A percentile compares a stretch with the other conserved stretches of the same genome.
phyloP scores from a whole-genome alignment of 2,329 filamentous ascomycete species.

The Thielaviopsis cerberus region DNA sequence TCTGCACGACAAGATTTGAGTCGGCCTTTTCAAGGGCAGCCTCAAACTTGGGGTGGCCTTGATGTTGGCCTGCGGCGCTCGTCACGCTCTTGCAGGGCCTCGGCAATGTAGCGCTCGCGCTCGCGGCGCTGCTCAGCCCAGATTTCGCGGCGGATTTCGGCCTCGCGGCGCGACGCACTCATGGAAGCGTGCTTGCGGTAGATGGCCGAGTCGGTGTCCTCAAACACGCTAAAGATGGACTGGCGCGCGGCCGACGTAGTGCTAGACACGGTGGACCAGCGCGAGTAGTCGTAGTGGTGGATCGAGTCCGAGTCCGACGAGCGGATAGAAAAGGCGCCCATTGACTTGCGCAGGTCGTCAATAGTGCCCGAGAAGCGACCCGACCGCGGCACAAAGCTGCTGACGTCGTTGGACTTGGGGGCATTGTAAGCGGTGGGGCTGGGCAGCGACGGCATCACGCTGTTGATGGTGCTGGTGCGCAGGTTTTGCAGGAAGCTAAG shows the following conservation, averaged over 20 bases:
- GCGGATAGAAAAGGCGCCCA: slow-evolving; percentile 11
- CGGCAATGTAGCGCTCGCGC: slow-evolving; percentile 8
- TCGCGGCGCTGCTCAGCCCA: slow-evolving; percentile 8
- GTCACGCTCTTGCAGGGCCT: slow-evolving; percentile 2
- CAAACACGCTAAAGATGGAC: background rate
- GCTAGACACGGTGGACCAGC: slow-evolving; percentile 10
- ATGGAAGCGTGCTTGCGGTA: slow-evolving; percentile 3
- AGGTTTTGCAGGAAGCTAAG: slow-evolving; percentile 9
- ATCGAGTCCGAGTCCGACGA: slow-evolving; percentile 9
- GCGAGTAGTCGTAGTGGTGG: slow-evolving; percentile 7
- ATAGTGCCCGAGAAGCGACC: slow-evolving; percentile 10
- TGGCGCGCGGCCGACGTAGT: slow-evolving; percentile 1
- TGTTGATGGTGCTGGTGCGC: slow-evolving; percentile 5
- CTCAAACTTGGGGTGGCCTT: slow-evolving; percentile 1
- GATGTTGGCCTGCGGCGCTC: background rate
- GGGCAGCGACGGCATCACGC: slow-evolving; percentile 2
- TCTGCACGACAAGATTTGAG: slow-evolving; percentile 8
- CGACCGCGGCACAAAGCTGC: slow-evolving; percentile 6
- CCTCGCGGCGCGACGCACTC: slow-evolving; percentile 1
- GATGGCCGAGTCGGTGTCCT: background rate
- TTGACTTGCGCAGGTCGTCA: slow-evolving; percentile 13
- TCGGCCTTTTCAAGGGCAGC: slow-evolving; percentile 3
- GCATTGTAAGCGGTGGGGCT: slow-evolving; percentile 3
- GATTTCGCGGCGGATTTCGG: slow-evolving; percentile 3
- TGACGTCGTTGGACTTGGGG: background rate